Conservation (phyloP, 345 rosid genomes). For the Litchi chinensis region DNA sequence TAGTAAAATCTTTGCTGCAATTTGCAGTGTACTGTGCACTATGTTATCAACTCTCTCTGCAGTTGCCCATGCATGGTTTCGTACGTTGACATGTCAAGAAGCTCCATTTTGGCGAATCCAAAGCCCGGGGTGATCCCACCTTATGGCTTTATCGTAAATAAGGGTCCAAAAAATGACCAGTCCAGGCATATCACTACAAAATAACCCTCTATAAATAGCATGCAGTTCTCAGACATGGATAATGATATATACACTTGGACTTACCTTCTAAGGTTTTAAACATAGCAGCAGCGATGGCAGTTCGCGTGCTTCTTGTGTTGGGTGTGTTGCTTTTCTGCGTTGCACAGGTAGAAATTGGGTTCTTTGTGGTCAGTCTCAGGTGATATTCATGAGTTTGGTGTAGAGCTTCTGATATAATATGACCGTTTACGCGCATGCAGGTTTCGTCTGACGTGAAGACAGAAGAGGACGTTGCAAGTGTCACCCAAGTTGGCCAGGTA, state of each 20-base stretch:
- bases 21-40: background rate
- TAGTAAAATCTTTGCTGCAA: too few relatives aligned
- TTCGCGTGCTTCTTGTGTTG: conserved; percentile 24
- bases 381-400: background rate
- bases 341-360: conserved; percentile 21
- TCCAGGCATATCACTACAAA: conserved; percentile 4
- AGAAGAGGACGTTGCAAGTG: conserved; percentile 9
- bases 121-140: background rate
- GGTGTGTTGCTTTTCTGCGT: conserved; percentile 21
- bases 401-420: background rate
- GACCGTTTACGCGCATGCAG: conserved; percentile 5
- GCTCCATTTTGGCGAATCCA: background rate
- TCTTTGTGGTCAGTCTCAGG: background rate
- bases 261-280: background rate
- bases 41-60: background rate
- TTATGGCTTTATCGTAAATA: conserved; percentile 1
- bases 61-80: background rate
- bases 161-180: background rate
- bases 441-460: conserved; percentile 33
- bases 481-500: conserved; percentile 8
- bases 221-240: background rate
- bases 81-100: background rate
- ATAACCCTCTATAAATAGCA: conserved; percentile 25
- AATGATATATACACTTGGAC: background rate
- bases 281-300: conserved; percentile 14